Evolutionary conservation across 2,329 filamentous ascomycete species (phyloP).

Genomic region (Xylariaceae sp.): DNA sequence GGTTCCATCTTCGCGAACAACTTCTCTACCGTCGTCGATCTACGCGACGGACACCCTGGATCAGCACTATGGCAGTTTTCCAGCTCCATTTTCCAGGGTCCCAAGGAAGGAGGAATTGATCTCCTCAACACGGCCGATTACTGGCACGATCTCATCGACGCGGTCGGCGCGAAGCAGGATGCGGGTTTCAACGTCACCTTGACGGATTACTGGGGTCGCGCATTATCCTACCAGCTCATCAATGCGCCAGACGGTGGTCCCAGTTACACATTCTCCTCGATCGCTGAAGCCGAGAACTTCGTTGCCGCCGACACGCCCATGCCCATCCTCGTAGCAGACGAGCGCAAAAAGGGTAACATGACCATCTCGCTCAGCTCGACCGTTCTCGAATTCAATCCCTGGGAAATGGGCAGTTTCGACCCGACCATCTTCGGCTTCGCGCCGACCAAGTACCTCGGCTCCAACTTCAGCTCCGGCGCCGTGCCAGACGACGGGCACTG

Average conservation of each 20-base stretch:
- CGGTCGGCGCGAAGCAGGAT: conserved; percentile 56
- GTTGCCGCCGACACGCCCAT: conserved; percentile 59
- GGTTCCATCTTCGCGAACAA: conserved; percentile 72
- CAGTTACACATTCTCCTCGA: conserved; percentile 68
- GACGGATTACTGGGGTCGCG: conserved; percentile 70
- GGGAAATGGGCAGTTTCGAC: conserved; percentile 73
- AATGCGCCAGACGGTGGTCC: conserved; percentile 63
- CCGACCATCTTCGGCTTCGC: conserved; percentile 67
- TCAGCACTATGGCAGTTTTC: conserved; percentile 36
- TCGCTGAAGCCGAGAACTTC: conserved; percentile 60
- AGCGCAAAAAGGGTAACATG: conserved; percentile 55
- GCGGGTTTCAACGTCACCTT: conserved; percentile 61
- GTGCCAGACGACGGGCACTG: conserved; percentile 56
- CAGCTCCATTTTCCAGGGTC: conserved; percentile 35
- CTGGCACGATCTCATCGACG: conserved; percentile 52
- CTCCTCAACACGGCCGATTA: conserved; percentile 43
- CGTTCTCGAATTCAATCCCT: conserved; percentile 73
- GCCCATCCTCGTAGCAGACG: conserved; percentile 68
- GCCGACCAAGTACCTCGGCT: conserved; percentile 65
- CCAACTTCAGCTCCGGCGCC: conserved; percentile 60
- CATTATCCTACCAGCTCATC: conserved; percentile 65
- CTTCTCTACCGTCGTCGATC: conserved; percentile 56
- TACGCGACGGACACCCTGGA: conserved; percentile 29
- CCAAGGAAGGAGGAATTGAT: conserved; percentile 26
- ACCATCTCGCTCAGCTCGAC: conserved; percentile 67